Base-by-base conservation (phyloP, 805 yeast species). In the Wickerhamomyces chambardii region DNA sequence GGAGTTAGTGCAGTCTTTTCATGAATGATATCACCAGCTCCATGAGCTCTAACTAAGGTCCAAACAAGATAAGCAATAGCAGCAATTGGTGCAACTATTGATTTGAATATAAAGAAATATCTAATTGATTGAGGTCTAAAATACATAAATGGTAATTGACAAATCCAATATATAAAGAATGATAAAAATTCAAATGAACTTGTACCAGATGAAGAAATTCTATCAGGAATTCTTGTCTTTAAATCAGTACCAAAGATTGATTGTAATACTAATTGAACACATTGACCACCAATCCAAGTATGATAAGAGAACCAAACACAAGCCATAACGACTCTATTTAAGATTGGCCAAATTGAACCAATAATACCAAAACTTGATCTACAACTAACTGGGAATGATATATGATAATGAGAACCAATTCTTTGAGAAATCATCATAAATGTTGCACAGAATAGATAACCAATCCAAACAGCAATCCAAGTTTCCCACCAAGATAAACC, bases 401-500 rank as follows among this genome's bases (percentile, higher is more conserved):
- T 65, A 51, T 86, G 95, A 51, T 86, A 84, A 43, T 72, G 70
- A 14, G 86, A 69, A 45, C 95, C 96, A 35, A 84, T 72, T 47
- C 95, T 66, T 17, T 94, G 83, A 15, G 83, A 68, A n/a, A 76
- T 51, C 5, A 74, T 70, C 25, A 87, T 80, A 46, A 85, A 84
- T 2, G 69, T 45, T 41, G 84, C 92, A 41, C 84, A 75, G 32
- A 83, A 58, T 15, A 66, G 51, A 56, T 86, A 86, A 6, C 95
- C 95, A n/a, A 86, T 42, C 92, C 95, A 84, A 17, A 86, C 92
- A 2, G 92, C 73, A 28, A 86, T 60, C 94, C 95, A 86, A 11
- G 84, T 78, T 52, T 79, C 87, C 94, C 95, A 86, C 95, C 95
- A 85, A 15, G 80, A 72, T 58, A 86, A 61, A 11, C 92, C 92